Evolutionary conservation across 257 asterid genomes (phyloP).

Genomic region (Craterostigma plantagineum): DNA sequence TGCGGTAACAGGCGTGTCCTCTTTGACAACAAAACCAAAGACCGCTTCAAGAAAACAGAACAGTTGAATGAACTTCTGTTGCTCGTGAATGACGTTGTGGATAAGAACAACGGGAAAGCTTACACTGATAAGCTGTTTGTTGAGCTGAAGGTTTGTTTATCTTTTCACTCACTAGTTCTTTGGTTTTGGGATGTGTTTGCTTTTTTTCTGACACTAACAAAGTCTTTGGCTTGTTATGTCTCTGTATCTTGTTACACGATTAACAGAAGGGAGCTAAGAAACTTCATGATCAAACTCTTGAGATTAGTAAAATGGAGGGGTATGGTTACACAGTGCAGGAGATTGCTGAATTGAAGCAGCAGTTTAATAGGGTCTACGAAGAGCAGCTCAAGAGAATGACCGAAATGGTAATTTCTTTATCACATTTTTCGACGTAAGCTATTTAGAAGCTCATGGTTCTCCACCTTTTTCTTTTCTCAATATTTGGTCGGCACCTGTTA

Average conservation of each 20-base stretch:
- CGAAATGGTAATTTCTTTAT: conserved; percentile 29
- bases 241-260: conserved; percentile 1
- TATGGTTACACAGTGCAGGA: conserved; percentile 20
- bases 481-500: not conserved
- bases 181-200: too few relatives aligned
- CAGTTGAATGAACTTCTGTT: conserved; percentile 30
- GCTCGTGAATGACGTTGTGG: conserved; percentile 35
- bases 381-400: conserved; percentile 30
- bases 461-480: not conserved
- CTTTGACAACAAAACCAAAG: conserved; percentile 49
- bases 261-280: conserved; percentile 27
- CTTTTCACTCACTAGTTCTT: not conserved
- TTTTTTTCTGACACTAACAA: not conserved
- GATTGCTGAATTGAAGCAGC: conserved; percentile 26
- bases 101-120: conserved; percentile 37
- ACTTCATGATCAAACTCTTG: conserved; percentile 26
- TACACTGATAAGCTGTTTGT: conserved; percentile 35
- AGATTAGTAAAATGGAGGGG: conserved; percentile 22
- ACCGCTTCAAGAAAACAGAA: conserved; percentile 14
- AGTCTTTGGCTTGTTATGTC: not conserved
- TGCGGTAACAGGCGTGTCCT: conserved; percentile 58
- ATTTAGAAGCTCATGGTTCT: too few relatives aligned
- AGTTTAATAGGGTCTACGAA: conserved; percentile 21
- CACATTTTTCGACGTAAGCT: too few relatives aligned
- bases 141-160: conserved; percentile 23